Evolutionary conservation across 192 early-diverging fungal species (phyloP), one percentile per base, ranked within the genome.

Genomic region (Linnemannia hyalina): DNA sequence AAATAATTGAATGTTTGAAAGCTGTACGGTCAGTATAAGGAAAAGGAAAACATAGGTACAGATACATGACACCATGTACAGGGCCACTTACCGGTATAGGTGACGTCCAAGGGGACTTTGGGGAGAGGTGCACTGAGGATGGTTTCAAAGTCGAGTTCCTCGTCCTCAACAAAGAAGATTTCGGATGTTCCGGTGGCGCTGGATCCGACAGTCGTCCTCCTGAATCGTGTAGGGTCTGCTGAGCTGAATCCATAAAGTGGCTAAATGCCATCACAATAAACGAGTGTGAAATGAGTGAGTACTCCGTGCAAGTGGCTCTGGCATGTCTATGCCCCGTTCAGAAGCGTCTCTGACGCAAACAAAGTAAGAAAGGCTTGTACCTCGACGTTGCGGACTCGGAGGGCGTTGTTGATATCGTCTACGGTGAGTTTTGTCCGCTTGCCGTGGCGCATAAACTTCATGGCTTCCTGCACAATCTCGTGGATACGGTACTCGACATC

Each of bases 371-470:
- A 22, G 18, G 0, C 36, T 74, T 40, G n/a, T 82, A 95, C 95
- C 88, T 99, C 98, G 20, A 99, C 94, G 80, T 99, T 99, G 54
- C 95, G 92, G 22, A 98, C 95, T 26, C 94, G 92, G 63, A 99
- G 90, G 0, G 99, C 99, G 75, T 93, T 88, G 88, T 98, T 97
- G 72, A 99, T 93, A 74, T 99, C 98, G 40, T 96, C 93, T 0
- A 96, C 92, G 0, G 89, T 91, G 44, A 99, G 85, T 81, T 93
- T 95, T 41, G 95, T 92, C 70, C 98, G 91, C 82, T 96, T 95
- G 9, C 96, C 95, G 77, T 98, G 99, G 46, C 95, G 94, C 99
- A 99, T 99, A 85, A 99, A 99, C 90, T 99, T 99, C 80, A 89
- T 91, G 1, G 97, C 97, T 84, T 99, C 98, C 93, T 97, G 88